phyloP scores from a whole-genome alignment of 371 early-diverging fungal genomes.

The Massospora cicadina region DNA sequence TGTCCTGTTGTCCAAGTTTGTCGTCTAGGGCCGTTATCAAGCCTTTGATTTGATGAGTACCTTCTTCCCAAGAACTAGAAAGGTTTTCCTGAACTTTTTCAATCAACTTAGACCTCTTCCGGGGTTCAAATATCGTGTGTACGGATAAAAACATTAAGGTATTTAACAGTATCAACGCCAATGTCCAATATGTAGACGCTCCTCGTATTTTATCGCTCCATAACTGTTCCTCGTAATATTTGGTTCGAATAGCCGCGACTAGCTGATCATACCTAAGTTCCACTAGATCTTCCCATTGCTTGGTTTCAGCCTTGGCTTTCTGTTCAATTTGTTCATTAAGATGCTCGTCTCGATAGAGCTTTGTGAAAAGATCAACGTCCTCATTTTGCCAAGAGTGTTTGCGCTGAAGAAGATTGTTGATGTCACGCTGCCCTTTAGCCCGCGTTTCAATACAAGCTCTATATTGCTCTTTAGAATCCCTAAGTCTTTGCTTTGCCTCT shows the following conservation, averaged over 20 bases:
- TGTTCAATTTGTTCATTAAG: constrained; percentile 44
- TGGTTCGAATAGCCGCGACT: constrained; percentile 48
- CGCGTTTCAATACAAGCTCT: constrained; percentile 48
- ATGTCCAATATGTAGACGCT: constrained; percentile 68
- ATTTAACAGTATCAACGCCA: constrained; percentile 58
- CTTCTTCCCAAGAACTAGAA: neutral
- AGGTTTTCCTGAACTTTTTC: constrained; percentile 44
- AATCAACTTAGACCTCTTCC: constrained; percentile 45
- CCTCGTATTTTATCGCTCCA: constrained; percentile 92
- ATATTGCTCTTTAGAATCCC: constrained; percentile 44
- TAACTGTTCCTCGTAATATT: constrained; percentile 86
- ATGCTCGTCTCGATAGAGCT: constrained; percentile 67
- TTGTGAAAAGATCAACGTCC: constrained; percentile 74
- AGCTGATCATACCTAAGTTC: constrained; percentile 45
- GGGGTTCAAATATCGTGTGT: constrained; percentile 60
- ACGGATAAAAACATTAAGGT: constrained; percentile 49
- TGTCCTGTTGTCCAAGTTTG: neutral
- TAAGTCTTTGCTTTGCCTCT: constrained; percentile 33
- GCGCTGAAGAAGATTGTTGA: constrained; percentile 71
- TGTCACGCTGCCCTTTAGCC: constrained; percentile 59
- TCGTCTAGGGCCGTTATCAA: neutral
- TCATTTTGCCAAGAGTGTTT: constrained; percentile 70
- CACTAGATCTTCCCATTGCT: constrained; percentile 40
- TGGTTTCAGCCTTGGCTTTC: constrained; percentile 35
- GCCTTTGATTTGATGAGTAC: neutral